A percentile compares a stretch with the other conserved stretches of the same genome.
phyloP scores from a whole-genome alignment of 2,329 filamentous ascomycete species.

The Paecilomyces dactylethromorphus region DNA sequence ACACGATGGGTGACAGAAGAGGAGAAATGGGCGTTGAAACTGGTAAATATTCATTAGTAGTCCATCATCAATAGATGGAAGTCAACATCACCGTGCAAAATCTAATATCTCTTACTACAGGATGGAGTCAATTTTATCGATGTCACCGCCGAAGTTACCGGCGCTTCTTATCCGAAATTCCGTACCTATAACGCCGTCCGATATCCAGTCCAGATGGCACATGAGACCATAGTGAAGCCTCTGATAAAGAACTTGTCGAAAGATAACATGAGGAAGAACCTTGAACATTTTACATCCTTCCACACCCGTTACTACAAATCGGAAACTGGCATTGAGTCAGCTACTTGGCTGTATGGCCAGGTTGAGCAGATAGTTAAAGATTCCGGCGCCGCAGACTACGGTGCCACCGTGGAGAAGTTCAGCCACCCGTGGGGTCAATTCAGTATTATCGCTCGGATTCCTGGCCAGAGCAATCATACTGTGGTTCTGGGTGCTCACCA shows the following conservation, averaged over 20 bases:
- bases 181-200: constrained; percentile 40
- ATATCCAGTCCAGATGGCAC: constrained; percentile 61
- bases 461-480: constrained; percentile 76
- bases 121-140: constrained; percentile 88
- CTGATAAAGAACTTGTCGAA: constrained; percentile 66
- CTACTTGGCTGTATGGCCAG: constrained; percentile 74
- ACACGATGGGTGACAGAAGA: constrained; percentile 87
- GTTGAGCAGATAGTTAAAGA: constrained; percentile 65
- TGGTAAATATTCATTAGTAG: constrained; percentile 47
- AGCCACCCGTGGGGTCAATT: constrained; percentile 81
- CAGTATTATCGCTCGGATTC: constrained; percentile 86
- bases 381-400: constrained; percentile 61
- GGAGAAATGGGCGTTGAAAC: constrained; percentile 84
- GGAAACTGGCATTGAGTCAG: constrained; percentile 68
- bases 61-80: neutral
- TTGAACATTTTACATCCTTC: constrained; percentile 61
- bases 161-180: constrained; percentile 51
- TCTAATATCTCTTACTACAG: constrained; percentile 37
- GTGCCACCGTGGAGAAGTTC: constrained; percentile 67
- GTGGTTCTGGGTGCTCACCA: constrained; percentile 88
- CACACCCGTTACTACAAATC: constrained; percentile 55
- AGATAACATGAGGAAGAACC: constrained; percentile 66
- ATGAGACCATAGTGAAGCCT: constrained; percentile 60
- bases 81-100: neutral
- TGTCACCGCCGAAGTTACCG: constrained; percentile 64